Evolutionary conservation across 2,329 filamentous ascomycete genomes (phyloP).

Genomic region (Pleoardoris graminearum): DNA sequence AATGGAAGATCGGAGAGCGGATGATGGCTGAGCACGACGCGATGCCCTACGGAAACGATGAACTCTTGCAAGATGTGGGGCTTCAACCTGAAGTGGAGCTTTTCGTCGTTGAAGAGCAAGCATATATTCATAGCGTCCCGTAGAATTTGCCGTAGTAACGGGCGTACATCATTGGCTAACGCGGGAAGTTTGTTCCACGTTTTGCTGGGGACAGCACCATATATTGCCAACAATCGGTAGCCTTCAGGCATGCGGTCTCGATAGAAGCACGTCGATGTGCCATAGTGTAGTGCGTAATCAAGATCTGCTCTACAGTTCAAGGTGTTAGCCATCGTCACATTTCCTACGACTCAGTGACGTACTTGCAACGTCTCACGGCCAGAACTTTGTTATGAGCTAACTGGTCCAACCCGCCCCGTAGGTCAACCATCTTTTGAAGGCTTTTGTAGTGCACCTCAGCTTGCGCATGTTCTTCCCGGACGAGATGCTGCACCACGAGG

Average conservation of each 20-base stretch:
- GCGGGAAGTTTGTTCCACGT: background rate
- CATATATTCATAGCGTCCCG: background rate
- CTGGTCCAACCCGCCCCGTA: background rate
- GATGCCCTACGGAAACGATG: background rate
- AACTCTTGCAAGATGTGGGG: background rate
- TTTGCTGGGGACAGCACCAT: background rate
- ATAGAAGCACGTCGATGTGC: background rate
- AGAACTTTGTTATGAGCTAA: background rate
- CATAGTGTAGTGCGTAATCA: slow-evolving; percentile 1
- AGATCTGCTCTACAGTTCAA: background rate
- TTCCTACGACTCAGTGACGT: background rate
- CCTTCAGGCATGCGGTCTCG: background rate
- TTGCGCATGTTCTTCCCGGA: background rate
- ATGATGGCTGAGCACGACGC: background rate
- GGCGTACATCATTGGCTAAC: background rate
- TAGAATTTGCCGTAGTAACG: background rate
- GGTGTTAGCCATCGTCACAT: background rate
- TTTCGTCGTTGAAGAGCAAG: background rate
- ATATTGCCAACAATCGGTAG: background rate
- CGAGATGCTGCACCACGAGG: background rate
- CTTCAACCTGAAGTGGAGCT: background rate
- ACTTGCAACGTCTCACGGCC: background rate
- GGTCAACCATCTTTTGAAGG: background rate
- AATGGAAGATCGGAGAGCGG: background rate
- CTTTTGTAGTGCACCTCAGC: background rate